Evolutionary conservation across 192 early-diverging fungal genomes (phyloP).

Genomic region (Backusella luteola): DNA sequence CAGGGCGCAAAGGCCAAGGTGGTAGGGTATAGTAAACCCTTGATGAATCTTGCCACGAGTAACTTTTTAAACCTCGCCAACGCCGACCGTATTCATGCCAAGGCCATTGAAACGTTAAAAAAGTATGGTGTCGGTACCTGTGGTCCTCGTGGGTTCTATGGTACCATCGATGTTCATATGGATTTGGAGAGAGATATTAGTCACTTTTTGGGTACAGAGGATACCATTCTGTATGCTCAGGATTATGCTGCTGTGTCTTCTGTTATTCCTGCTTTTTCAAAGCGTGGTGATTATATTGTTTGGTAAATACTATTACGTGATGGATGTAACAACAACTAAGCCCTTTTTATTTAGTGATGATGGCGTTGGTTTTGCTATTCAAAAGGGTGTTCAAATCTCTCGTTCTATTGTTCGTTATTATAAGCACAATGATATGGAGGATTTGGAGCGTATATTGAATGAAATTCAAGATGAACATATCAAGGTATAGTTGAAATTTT

Average conservation of each 20-base stretch:
- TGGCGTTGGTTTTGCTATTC: slow-evolving; percentile 82
- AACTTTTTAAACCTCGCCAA: slow-evolving; percentile 87
- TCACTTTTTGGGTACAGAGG: slow-evolving; percentile 78
- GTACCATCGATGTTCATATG: slow-evolving; percentile 94
- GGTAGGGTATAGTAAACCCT: slow-evolving; percentile 53
- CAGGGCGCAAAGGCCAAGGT: slow-evolving; percentile 67
- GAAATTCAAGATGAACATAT: slow-evolving; percentile 69
- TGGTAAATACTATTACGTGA: slow-evolving; percentile 40
- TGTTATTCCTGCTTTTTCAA: slow-evolving; percentile 97
- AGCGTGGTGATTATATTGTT: slow-evolving; percentile 95
- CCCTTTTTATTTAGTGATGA: slow-evolving; percentile 65
- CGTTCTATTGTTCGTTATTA: slow-evolving; percentile 86
- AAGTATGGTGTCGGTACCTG: slow-evolving; percentile 98
- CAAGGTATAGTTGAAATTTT: slow-evolving; percentile 32
- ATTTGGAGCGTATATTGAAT: slow-evolving; percentile 83
- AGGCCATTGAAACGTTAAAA: slow-evolving; percentile 81
- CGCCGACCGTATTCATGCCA: slow-evolving; percentile 74
- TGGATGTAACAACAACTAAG: not conserved
- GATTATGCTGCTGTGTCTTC: slow-evolving; percentile 91
- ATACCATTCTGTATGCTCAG: slow-evolving; percentile 93
- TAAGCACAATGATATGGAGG: slow-evolving; percentile 97
- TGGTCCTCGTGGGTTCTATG: slow-evolving; percentile 95
- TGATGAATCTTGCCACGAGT: slow-evolving; percentile 83
- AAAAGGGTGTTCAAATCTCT: slow-evolving; percentile 88
- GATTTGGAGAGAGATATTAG: slow-evolving; percentile 87